Base-by-base conservation (phyloP, 768 basidiomycete genomes). In the Boletus rubroflammeus region DNA sequence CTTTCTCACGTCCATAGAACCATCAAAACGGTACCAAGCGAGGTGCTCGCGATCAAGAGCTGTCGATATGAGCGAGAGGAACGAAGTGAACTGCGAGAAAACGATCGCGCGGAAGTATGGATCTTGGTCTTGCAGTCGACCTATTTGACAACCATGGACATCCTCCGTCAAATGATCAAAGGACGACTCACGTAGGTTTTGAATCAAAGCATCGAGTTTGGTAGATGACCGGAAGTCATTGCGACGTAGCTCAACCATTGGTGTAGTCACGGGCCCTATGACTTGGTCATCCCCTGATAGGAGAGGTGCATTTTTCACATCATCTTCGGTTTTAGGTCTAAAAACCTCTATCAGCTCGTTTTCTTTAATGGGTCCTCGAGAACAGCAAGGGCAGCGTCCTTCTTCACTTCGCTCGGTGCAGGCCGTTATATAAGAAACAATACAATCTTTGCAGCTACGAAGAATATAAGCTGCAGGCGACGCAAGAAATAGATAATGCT, bases 181-280 rank as follows among this genome's bases (percentile, higher is more conserved):
- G n/a, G 23, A 38, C 0, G 60, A 75, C 76, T 50, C 65, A 82
- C 90, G 78, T 5, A 98, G 78, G 65, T 86, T 81, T 54, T 81
- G 77, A 9, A 90, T 70, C 26, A 98, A 73, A 1, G 94, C 94
- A 51, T 93, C 82, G 3, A 98, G 75, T 70, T 98, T 98, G 1
- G 95, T 97, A 9, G 91, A 94, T 5, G 91, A 88, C 36, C 83
- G 80, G 70, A 97, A 92, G 70, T 95, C 84, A 59, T 93, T 93
- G 60, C 84, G 82, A 11, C 89, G 77, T 42, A 95, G 71, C 14
- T 81, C 72, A 26, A 93, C 75, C 15, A 68, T 72, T 13, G 80
- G 72, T 35, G 72, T 61, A 65, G 14, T 66, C 49, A 64, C 47
- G 64, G 17, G 65, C 50, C 60, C 57, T 5, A 57, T 32, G 10